Percentiles rank a stretch among this genome's conserved stretches.
Evolutionary conservation across 495 filamentous ascomycete genomes (phyloP).

Genomic region (Annulohypoxylon stygium): DNA sequence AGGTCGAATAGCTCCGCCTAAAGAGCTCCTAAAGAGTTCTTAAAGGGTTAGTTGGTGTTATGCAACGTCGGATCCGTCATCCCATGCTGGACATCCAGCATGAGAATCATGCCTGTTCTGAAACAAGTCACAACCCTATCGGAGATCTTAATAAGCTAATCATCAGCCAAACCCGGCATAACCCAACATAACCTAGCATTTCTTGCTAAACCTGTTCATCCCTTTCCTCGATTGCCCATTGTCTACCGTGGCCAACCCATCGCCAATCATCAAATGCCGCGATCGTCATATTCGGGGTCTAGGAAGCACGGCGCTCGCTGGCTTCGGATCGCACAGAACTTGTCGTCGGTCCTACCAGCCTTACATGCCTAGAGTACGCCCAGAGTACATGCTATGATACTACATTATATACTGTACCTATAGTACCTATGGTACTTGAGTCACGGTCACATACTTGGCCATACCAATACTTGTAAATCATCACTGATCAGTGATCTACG

Average conservation of each 20-base stretch:
- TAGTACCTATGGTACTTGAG: not conserved
- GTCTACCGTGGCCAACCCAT: slow-evolving; percentile 31
- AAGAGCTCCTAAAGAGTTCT: slow-evolving; percentile 18
- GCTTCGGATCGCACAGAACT: slow-evolving; percentile 39
- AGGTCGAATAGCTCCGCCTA: not conserved
- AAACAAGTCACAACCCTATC: slow-evolving; percentile 49
- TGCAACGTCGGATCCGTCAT: slow-evolving; percentile 33
- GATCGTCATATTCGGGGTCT: slow-evolving; percentile 30
- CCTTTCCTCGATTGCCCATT: slow-evolving; percentile 34
- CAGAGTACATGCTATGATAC: not conserved
- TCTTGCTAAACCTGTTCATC: slow-evolving; percentile 36
- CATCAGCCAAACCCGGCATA: slow-evolving; percentile 25
- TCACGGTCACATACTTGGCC: not conserved
- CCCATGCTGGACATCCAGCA: slow-evolving; percentile 17
- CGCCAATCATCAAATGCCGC: slow-evolving; percentile 51
- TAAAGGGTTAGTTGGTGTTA: slow-evolving; percentile 9
- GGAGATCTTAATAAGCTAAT: slow-evolving; percentile 42
- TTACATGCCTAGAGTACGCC: slow-evolving; percentile 16
- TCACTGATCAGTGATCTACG: slow-evolving; percentile 14
- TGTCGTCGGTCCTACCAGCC: slow-evolving; percentile 41
- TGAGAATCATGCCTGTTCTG: slow-evolving; percentile 48
- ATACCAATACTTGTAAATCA: not conserved
- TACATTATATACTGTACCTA: not conserved
- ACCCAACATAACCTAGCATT: slow-evolving; percentile 38
- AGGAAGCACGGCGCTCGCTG: slow-evolving; percentile 30